A percentile compares a stretch with the other conserved stretches of the same genome.
These are phyloP conservation scores for Diaporthe ampelina DNA, from an alignment of 2,329 filamentous ascomycete species.

Conservation along the genomic window DNA sequence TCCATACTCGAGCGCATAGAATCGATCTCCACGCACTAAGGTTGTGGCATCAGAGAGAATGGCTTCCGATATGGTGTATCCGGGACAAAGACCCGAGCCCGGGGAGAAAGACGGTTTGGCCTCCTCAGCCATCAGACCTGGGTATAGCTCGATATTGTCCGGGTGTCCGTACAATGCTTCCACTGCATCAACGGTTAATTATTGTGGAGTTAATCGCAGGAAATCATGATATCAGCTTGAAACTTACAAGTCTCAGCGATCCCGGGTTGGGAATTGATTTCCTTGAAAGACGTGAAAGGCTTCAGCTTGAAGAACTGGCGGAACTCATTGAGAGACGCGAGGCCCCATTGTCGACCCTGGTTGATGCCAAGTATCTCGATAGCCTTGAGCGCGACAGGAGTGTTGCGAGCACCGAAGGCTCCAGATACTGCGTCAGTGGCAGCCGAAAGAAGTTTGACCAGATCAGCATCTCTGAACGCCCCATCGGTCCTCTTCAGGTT, in stretches of 20 bases:
- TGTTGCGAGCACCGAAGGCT: conserved; percentile 5
- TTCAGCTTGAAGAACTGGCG: conserved; percentile 16
- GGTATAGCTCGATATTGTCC: conserved; percentile 15
- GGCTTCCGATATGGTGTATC: conserved; percentile 13
- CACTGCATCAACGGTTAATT: background rate
- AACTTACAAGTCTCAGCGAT: conserved; percentile 5
- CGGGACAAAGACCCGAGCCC: background rate
- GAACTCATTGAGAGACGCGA: conserved; percentile 5
- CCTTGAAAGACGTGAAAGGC: conserved; percentile 13
- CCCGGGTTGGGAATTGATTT: background rate
- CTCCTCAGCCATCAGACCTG: conserved; percentile 1
- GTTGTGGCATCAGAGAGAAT: conserved; percentile 10
- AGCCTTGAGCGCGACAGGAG: background rate
- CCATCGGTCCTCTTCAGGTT: background rate
- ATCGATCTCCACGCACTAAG: conserved; percentile 6
- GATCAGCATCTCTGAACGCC: background rate
- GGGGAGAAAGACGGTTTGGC: background rate
- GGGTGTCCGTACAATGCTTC: conserved; percentile 9
- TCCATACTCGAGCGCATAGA: conserved; percentile 16
- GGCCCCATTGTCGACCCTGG: conserved; percentile 10
- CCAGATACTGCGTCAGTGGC: background rate
- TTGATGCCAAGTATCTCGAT: conserved; percentile 7
- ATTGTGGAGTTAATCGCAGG: no score
- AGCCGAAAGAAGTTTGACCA: background rate
- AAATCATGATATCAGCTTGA: no score